These are phyloP conservation scores for Colletotrichum somersetense DNA, from an alignment of 2,329 filamentous ascomycete genomes.

Conservation along the genomic window DNA sequence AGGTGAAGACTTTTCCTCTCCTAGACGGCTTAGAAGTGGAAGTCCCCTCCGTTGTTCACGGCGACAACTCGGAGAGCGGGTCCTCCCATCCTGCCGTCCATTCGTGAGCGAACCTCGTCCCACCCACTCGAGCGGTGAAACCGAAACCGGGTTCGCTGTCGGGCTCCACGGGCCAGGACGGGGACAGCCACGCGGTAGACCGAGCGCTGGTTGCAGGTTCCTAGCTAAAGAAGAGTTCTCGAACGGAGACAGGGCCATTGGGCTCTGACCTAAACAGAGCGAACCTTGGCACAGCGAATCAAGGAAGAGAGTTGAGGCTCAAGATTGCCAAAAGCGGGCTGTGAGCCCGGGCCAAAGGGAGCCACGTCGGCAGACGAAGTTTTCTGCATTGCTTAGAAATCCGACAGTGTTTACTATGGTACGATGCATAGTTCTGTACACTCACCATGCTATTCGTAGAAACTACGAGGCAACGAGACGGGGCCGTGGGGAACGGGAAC, in stretches of 20 bases:
- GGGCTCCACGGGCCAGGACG: not conserved
- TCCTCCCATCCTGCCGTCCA: conserved; percentile 9
- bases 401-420: conserved; percentile 16
- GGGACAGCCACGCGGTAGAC: not conserved
- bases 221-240: conserved; percentile 20
- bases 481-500: conserved; percentile 24
- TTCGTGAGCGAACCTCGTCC: conserved; percentile 1
- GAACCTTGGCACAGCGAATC: conserved; percentile 13
- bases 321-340: conserved; percentile 7
- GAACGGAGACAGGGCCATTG: conserved; percentile 15
- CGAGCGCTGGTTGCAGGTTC: conserved; percentile 21
- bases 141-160: conserved; percentile 7
- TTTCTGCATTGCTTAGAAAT: conserved; percentile 37
- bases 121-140: conserved; percentile 31
- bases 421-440: conserved; percentile 5
- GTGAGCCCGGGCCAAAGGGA: not conserved
- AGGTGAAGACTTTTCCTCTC: conserved; percentile 26
- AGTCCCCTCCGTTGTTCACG: conserved; percentile 18
- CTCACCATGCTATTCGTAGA: conserved; percentile 3
- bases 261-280: not conserved
- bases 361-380: conserved; percentile 28
- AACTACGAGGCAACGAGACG: conserved; percentile 32
- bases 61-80: conserved; percentile 39
- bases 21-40: conserved; percentile 27
- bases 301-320: not conserved